These are phyloP conservation scores for Boletus semigastroideus DNA, from an alignment of 1,284 basidiomycete species.

Conservation along the genomic window DNA sequence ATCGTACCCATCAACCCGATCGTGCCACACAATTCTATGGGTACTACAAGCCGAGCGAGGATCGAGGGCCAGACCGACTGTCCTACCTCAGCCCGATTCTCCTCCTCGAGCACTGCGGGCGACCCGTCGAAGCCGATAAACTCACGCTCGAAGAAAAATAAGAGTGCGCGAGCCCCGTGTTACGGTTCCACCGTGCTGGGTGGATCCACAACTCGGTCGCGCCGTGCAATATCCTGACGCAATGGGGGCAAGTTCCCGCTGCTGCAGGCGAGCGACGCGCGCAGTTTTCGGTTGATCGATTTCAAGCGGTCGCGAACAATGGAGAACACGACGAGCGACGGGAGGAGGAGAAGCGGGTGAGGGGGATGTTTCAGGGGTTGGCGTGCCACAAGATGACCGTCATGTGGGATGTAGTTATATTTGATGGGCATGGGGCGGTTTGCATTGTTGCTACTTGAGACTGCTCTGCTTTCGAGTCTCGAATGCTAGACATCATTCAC, in stretches of 20 bases:
- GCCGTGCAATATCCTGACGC: conserved; percentile 38
- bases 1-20: conserved; percentile 25
- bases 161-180: conserved; percentile 33
- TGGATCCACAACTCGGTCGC: conserved; percentile 38
- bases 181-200: conserved; percentile 35
- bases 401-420: too few species aligned
- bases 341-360: too few species aligned
- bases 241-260: conserved; percentile 36
- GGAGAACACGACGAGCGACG: neutral
- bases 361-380: conserved; percentile 4
- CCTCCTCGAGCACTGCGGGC: conserved; percentile 40
- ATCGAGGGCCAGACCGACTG: neutral
- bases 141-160: conserved; percentile 29
- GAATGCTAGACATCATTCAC: too few species aligned
- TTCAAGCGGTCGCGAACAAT: conserved; percentile 36
- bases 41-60: conserved; percentile 25
- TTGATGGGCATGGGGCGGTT: too few species aligned
- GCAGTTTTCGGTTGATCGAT: conserved; percentile 42
- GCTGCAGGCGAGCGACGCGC: conserved; percentile 19
- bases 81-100: conserved; percentile 34
- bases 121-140: conserved; percentile 20
- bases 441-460: too few species aligned
- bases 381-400: too few species aligned
- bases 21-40: conserved; percentile 38
- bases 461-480: too few species aligned